Evolutionary conservation across 495 filamentous ascomycete genomes (phyloP).

Genomic region (Aspergillus saccharolyticus): DNA sequence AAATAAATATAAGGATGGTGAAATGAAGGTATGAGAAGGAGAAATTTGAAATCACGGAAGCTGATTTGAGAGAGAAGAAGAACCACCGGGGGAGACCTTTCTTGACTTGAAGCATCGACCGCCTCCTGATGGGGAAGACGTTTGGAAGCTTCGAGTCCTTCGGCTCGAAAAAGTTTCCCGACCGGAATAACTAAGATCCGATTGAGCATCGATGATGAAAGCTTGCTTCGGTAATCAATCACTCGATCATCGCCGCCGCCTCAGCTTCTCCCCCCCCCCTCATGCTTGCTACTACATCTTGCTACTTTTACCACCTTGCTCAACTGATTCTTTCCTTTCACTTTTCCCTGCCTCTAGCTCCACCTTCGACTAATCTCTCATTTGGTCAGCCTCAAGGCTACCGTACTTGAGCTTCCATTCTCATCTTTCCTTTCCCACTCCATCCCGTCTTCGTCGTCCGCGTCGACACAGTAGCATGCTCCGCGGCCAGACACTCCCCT

Average conservation of each 20-base stretch:
- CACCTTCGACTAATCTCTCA: background rate
- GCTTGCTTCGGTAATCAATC: conserved; percentile 31
- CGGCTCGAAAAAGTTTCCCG: conserved; percentile 30
- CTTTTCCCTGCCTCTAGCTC: conserved; percentile 3
- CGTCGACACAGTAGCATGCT: conserved; percentile 42
- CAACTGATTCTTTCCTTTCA: conserved; percentile 6
- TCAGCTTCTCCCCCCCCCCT: conserved; percentile 18
- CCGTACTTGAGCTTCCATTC: conserved; percentile 8
- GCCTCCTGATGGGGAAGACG: conserved; percentile 17
- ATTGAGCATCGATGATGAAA: conserved; percentile 28
- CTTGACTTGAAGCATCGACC: conserved; percentile 3
- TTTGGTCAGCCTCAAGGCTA: conserved; percentile 1
- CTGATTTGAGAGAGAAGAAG: conserved; percentile 1
- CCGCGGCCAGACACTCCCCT: conserved; percentile 50
- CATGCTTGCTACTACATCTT: background rate
- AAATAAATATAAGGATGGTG: background rate
- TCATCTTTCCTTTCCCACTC: background rate
- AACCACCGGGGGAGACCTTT: conserved; percentile 5
- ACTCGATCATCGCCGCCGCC: conserved; percentile 16
- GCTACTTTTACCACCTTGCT: conserved; percentile 7
- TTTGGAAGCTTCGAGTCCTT: conserved; percentile 37
- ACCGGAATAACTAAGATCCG: conserved; percentile 26
- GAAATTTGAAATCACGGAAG: conserved; percentile 1
- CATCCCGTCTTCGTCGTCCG: conserved; percentile 3
- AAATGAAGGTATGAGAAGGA: conserved; percentile 4